Base-by-base conservation (phyloP, 164 flowering plant genomes). In the Nymphaea thermarum region DNA sequence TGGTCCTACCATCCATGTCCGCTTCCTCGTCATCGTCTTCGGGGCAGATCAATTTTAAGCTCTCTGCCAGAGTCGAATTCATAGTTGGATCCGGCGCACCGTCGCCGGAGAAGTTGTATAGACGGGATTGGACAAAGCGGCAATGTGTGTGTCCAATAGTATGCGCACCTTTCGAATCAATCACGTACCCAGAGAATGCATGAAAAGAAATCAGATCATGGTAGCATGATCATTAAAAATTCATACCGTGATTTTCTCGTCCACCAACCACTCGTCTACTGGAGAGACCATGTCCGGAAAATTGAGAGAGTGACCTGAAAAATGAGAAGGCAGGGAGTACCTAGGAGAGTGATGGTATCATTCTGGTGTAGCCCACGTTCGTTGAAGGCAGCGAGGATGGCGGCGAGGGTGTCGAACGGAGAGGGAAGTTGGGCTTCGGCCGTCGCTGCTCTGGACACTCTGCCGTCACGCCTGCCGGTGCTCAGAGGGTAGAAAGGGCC, bases 401-500 rank as follows among this genome's bases (percentile, higher is more conserved):
- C 71, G 1, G 70, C 6, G 4, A 82, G 73, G 66, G 77, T 71
- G 16, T 75, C 80, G 25, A 65, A 45, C 8, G 86, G 88, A 45
- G 77, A 70, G 51, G 86, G 87, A 68, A 87, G 81, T 67, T 81
- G 83, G 6, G 36, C 4, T 3, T 69, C 51, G 7, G 85, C 85
- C 4, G 60, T 45, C 3, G 77, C 75, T 0, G 60, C 17, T 64
- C 25, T 82, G 60, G 83, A 43, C 7, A 15, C 12, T 10, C 6
- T 16, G 55, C 87, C 75, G 73, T 87, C 92, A 72, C 76, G 75
- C 77, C 87, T 77, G 6, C 90, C 86, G 16, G 88, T 85, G 43
- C 8, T 42, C 64, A 87, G 70, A 61, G 86, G 85, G 67, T 85
- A 87, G 75, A 76, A 84, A 47, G 86, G 87, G 42, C 89, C 89